Base-by-base conservation (phyloP, 805 yeast species). In the Yarrowia porcina region DNA sequence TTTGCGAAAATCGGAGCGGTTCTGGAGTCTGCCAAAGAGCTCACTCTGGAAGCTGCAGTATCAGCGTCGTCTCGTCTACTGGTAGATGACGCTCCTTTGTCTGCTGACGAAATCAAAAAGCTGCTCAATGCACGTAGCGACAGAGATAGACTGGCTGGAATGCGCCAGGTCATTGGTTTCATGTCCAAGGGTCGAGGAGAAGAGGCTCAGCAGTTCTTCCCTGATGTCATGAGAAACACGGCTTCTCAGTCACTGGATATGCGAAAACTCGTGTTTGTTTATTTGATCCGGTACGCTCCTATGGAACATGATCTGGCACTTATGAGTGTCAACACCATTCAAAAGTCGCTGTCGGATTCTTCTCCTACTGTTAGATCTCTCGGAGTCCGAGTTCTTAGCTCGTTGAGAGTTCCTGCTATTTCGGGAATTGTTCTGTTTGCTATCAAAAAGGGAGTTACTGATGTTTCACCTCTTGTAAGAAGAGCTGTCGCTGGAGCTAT, bases 171-270 rank as follows among this genome's bases (percentile, higher is more conserved):
- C 3, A 68, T 72, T 11, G 63, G 69, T 63, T 66, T 71, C 20
- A 70, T 70, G 68, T 72, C 74, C 21, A 65, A 66, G 30, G 59
- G 59, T 8, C 15, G 59, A 25, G 78, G 77, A 13, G 70, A 77
- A 61, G 80, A 81, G 28, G 76, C 80, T 10, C 67, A 77, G 4
- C 77, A 74, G 64, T 82, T 76, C 70, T 93, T 90, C 77, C 90
- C 97, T 0, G 92, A 89, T 69, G 94, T 94, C 5, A 87, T 94
- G 63, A 93, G 92, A 73, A 91, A 91, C 72, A 85, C 92, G 35
- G 88, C 90, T 7, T 85, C 93, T 18, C 74, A 77, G 52, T 83
- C 84, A 63, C 71, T 83, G 38, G 87, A 85, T 66, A 82, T 90
- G 28, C 83, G 89, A 65, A 84, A 87, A 67, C 79, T 93, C 71